Conservation (phyloP, 257 asterid genomes). For the Ballota nigra region DNA sequence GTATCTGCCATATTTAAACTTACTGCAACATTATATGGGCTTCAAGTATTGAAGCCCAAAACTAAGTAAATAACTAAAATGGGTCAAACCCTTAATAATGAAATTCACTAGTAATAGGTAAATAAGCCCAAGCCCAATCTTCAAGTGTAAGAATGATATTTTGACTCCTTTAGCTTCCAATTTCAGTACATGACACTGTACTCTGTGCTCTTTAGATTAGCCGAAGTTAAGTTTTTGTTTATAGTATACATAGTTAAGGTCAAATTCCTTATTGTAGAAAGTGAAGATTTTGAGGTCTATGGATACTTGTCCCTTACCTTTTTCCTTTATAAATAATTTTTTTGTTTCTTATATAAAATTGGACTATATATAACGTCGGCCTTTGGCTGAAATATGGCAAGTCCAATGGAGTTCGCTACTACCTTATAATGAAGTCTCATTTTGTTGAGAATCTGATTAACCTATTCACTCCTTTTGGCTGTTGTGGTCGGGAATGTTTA, state of each 20-base stretch:
- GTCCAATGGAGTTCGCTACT: conserved; percentile 4
- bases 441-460: conserved; percentile 17
- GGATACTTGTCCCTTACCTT: not conserved
- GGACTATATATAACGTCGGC: not conserved
- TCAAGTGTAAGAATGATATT: too few relatives aligned
- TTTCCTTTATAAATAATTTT: not conserved
- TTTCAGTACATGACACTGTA: too few relatives aligned
- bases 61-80: too few relatives aligned
- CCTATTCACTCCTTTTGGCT: conserved; percentile 3
- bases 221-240: not conserved
- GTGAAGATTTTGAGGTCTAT: conserved; percentile 16
- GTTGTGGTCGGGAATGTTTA: not conserved
- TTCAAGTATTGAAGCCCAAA: too few relatives aligned
- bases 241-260: not conserved
- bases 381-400: conserved; percentile 4
- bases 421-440: conserved; percentile 1
- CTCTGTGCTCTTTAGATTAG: conserved; percentile 18
- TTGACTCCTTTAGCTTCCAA: too few relatives aligned
- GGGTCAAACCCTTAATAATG: too few relatives aligned
- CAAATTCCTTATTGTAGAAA: conserved; percentile 1
- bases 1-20: too few relatives aligned
- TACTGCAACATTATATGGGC: too few relatives aligned
- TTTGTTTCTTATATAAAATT: not conserved
- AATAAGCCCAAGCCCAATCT: too few relatives aligned
- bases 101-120: too few relatives aligned